phyloP scores from a whole-genome alignment of 805 yeast species.

The Starmerella floris region DNA sequence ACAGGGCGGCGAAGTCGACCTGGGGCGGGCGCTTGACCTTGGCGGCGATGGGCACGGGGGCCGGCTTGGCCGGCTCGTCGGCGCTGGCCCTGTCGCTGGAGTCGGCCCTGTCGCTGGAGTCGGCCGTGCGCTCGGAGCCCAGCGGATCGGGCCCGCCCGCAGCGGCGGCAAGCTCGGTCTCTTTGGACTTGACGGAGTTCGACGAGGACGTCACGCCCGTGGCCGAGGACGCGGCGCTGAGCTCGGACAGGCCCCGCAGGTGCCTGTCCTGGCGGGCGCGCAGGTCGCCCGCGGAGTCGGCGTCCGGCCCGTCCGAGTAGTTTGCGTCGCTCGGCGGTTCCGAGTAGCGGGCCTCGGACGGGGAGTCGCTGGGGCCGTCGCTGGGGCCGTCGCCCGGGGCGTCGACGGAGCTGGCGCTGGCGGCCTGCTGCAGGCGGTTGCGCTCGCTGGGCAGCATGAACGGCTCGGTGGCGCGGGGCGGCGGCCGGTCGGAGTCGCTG shows the following conservation, averaged over 20 bases:
- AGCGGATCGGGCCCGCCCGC: neutral
- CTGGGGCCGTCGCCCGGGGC: neutral
- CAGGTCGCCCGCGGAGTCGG: neutral
- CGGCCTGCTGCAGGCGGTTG: slow-evolving; percentile 6
- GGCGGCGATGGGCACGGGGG: slow-evolving; percentile 6
- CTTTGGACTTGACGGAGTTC: neutral
- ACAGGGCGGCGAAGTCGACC: slow-evolving; percentile 26
- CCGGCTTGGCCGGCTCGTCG: neutral
- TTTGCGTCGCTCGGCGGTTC: neutral
- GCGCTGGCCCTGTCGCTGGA: neutral
- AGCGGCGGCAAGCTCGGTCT: neutral
- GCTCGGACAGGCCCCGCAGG: slow-evolving; percentile 3
- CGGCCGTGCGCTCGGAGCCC: neutral
- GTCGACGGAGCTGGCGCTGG: neutral
- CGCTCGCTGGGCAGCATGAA: slow-evolving; percentile 15
- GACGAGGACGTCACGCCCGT: slow-evolving; percentile 4
- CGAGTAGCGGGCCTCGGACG: neutral
- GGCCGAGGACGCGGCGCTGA: slow-evolving; percentile 7
- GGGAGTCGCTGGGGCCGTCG: neutral
- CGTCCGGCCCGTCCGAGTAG: neutral
- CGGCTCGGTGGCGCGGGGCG: slow-evolving; percentile 3
- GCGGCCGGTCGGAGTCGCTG: neutral
- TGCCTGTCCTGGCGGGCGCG: neutral
- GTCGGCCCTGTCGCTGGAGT: neutral
- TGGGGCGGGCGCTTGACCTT: slow-evolving; percentile 25